phyloP scores from a whole-genome alignment of 768 basidiomycete species.

The Steccherinum ochraceum region DNA sequence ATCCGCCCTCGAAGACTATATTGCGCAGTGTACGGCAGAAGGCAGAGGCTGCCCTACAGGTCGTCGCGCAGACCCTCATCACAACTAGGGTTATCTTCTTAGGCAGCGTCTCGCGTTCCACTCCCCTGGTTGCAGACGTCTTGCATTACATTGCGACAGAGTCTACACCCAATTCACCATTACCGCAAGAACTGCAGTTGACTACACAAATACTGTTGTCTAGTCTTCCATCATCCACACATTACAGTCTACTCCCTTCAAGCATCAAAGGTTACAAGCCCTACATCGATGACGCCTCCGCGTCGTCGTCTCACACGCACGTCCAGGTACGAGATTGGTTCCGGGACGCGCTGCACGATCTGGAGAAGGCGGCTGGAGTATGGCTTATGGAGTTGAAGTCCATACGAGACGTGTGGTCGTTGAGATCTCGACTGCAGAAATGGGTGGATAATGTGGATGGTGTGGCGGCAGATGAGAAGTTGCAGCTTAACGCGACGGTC shows the following conservation, averaged over 20 bases:
- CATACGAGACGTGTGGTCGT: conserved; percentile 65
- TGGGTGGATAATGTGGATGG: conserved; percentile 36
- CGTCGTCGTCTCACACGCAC: conserved; percentile 45
- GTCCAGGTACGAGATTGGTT: conserved; percentile 58
- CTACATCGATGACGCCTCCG: conserved; percentile 67
- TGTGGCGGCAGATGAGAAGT: conserved; percentile 44
- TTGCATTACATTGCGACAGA: conserved; percentile 60
- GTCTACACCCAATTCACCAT: conserved; percentile 19
- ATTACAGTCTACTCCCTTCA: conserved; percentile 70
- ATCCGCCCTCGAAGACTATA: conserved; percentile 25
- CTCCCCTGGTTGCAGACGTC: conserved; percentile 49
- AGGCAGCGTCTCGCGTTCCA: conserved; percentile 20
- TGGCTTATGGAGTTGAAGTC: conserved; percentile 59
- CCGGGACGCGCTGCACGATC: conserved; percentile 36
- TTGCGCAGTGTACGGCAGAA: conserved; percentile 50
- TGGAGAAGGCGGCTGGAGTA: conserved; percentile 37
- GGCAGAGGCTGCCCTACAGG: conserved; percentile 44
- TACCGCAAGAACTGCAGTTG: conserved; percentile 50
- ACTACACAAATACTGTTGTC: conserved; percentile 64
- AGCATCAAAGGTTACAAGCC: conserved; percentile 76
- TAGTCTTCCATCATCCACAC: conserved; percentile 75
- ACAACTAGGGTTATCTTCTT: conserved; percentile 55
- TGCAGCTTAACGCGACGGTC: conserved; percentile 36
- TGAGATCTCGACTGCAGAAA: conserved; percentile 46
- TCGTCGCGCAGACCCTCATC: conserved; percentile 52